Conservation (phyloP, 148 eudicot genomes). For the Beta vulgaris region DNA sequence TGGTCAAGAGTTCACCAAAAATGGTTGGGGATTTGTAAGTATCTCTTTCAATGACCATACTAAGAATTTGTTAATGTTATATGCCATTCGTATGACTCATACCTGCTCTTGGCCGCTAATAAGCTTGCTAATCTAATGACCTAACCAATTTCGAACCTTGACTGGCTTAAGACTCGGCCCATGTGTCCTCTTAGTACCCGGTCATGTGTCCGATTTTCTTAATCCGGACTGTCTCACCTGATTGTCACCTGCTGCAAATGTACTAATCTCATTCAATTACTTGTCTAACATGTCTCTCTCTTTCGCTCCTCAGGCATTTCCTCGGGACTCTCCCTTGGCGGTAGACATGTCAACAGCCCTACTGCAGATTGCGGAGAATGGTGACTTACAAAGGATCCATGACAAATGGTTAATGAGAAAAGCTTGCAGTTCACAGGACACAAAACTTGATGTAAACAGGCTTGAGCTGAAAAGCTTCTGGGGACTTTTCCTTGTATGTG, state of each 20-base stretch:
- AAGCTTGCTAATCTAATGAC: neutral
- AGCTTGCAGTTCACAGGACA: conserved; percentile 60
- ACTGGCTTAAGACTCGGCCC: too few relatives aligned
- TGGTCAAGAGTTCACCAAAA: conserved; percentile 66
- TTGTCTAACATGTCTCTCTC: neutral
- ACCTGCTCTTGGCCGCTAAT: neutral
- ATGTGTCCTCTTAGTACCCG: too few relatives aligned
- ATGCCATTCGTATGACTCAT: neutral
- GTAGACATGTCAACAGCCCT: conserved; percentile 70
- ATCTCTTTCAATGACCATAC: conserved; percentile 2
- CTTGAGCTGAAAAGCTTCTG: conserved; percentile 66
- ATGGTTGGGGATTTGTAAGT: conserved; percentile 86
- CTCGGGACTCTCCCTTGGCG: conserved; percentile 71
- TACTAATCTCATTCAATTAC: too few relatives aligned
- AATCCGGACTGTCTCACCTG: too few relatives aligned
- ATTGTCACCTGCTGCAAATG: too few relatives aligned
- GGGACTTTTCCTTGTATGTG: conserved; percentile 80
- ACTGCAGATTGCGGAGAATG: conserved; percentile 61
- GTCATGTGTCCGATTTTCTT: too few relatives aligned
- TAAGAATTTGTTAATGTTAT: neutral
- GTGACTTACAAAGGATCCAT: conserved; percentile 71
- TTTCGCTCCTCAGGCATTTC: conserved; percentile 59
- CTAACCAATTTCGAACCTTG: neutral
- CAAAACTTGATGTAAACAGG: conserved; percentile 46
- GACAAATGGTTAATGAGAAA: conserved; percentile 73